Conservation (phyloP, 2,329 filamentous ascomycete genomes). For the Sporothrix schenckii region DNA sequence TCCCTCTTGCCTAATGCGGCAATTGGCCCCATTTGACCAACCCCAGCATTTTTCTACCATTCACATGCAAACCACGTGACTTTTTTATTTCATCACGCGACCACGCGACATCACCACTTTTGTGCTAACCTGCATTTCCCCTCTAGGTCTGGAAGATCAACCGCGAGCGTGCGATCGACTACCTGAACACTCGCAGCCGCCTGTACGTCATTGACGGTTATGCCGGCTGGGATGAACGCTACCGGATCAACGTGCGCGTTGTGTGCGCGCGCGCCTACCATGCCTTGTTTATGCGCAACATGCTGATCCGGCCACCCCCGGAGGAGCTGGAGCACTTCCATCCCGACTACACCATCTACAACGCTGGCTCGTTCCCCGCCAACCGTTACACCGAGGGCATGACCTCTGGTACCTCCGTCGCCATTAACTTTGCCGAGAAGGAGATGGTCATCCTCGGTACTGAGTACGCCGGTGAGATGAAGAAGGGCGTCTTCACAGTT, state of each 20-base stretch:
- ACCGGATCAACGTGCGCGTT: slow-evolving; percentile 94
- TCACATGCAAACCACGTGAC: slow-evolving; percentile 30
- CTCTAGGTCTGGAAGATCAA: slow-evolving; percentile 97
- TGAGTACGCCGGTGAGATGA: slow-evolving; percentile 97
- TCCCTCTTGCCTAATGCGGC: slow-evolving; percentile 18
- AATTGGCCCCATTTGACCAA: not conserved
- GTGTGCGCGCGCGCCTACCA: slow-evolving; percentile 99
- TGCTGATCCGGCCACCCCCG: slow-evolving; percentile 91
- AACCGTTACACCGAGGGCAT: slow-evolving; percentile 98
- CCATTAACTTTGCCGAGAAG: slow-evolving; percentile 99
- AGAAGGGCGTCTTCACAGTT: slow-evolving; percentile 98
- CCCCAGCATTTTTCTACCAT: not conserved
- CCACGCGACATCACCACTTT: slow-evolving; percentile 26
- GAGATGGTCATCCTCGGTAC: slow-evolving; percentile 99
- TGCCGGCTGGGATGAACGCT: slow-evolving; percentile 98
- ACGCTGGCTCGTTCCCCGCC: slow-evolving; percentile 95
- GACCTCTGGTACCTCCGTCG: slow-evolving; percentile 96
- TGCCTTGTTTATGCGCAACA: slow-evolving; percentile 99
- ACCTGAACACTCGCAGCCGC: slow-evolving; percentile 97
- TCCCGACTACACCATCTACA: slow-evolving; percentile 99
- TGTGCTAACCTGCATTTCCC: slow-evolving; percentile 30
- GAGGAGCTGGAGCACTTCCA: slow-evolving; percentile 97
- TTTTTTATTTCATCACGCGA: slow-evolving; percentile 8
- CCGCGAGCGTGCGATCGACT: slow-evolving; percentile 97
- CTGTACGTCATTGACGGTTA: slow-evolving; percentile 99